Evolutionary conservation across 352 stramenopile genomes (phyloP), one percentile per base, ranked within the genome.

Genomic region (Globisporangium paroecandrum): DNA sequence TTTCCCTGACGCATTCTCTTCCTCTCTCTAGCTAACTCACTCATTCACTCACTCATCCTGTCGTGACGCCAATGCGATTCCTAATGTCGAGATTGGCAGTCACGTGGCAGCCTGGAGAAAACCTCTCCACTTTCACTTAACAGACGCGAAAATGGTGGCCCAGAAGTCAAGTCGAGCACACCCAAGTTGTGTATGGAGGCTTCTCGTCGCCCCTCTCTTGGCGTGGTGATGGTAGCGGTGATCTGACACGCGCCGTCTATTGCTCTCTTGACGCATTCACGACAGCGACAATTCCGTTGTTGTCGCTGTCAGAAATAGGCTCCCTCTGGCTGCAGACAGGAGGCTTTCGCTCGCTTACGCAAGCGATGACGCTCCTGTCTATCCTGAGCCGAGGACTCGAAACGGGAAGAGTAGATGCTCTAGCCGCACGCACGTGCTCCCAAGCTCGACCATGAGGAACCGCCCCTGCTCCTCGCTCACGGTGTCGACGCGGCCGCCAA

Each of bases 391-490:
- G 18, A 65, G 60, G 13, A 65, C 32, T 4, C 46, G 46, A 4
- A 65, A 65, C 2, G 60, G 60, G 22, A 65, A 55, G 3, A 65
- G 43, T 46, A 58, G 22, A 22, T 58, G 47, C 38, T 65, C 60
- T 0, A 65, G 43, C 7, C 60, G 60, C 32, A 65, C 27, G 27
- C 47, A 58, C 18, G 60, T 65, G 15, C 41, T 20, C 6, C 60
- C 60, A 15, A 65, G 46, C 20, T 65, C 60, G 25, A 65, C 60
- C 60, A 65, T 65, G 46, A 58, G 43, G n/a, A 65, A 65, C 3
- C 46, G 60, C 12, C 60, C 60, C 18, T 65, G 60, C 15, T 56
- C 60, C 22, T 65, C 60, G 27, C 47, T 55, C 27, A 65, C 15
- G 12, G 57, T 58, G 4, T 58, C 24, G 13, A 58, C 49, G 47